Base-by-base conservation (phyloP, 352 stramenopile species). In the Blastocystis sp. region DNA sequence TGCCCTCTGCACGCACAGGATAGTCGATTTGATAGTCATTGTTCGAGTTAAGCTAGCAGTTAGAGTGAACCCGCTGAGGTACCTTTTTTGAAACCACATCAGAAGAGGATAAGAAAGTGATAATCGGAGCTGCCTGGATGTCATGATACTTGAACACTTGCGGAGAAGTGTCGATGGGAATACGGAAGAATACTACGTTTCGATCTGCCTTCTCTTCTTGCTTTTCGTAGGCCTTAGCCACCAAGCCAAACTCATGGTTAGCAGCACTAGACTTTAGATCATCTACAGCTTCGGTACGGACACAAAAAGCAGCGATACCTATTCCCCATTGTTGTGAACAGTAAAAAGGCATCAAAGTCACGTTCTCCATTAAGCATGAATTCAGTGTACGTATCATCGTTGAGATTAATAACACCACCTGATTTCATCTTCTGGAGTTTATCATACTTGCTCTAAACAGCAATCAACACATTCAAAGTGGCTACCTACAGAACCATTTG, bases 331-430 rank as follows among this genome's bases (percentile, higher is more conserved):
- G 64, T 76, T 9, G 76, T 88, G 4, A 76, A 88, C 34, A 88
- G 54, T 20, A 88, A 43, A 43, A 88, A 78, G 5, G 76, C 76
- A 45, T 88, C 76, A 68, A 88, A 88, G n/a, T 88, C 76, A 7
- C 76, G 59, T 64, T 37, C 26, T n/a, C 47, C 30, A 9, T 66
- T 34, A 34, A 88, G 55, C 24, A 88, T 59, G 64, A 54, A 88
- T 20, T 73, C 56, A n/a, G 59, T 73, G 50, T 88, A 88, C 30
- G 6, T 34, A 47, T 88, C 76, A 11, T 88, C 76, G 34, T 88
- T 88, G 0, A 88, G 11, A 39, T 30, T 88, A 8, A 88, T 56
- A 24, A 70, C 30, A 70, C 54, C 54, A 2, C 68, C 68, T 5
- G 54, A 16, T 45, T 59, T 88, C 26, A 73, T 64, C 53, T 73